Conservation (phyloP, 768 basidiomycete genomes). For the Mycena chlorophos region DNA sequence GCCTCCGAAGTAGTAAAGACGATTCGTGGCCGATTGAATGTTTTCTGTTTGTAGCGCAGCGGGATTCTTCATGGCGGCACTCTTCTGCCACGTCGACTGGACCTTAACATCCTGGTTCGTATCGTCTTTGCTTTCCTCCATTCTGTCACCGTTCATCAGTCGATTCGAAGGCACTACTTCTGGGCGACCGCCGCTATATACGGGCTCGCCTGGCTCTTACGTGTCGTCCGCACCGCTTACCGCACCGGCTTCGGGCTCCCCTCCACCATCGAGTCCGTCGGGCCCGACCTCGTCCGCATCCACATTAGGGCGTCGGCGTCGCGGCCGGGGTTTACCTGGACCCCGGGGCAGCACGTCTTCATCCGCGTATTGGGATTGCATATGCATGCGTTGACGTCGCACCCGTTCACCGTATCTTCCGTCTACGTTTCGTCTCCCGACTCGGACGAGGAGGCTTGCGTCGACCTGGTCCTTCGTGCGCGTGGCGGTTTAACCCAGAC, state of each 20-base stretch:
- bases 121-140: background rate
- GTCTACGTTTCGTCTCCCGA: constrained; percentile 13
- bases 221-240: constrained; percentile 28
- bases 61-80: constrained; percentile 33
- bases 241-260: constrained; percentile 24
- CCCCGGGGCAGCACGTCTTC: constrained; percentile 33
- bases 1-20: background rate
- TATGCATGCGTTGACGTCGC: constrained; percentile 29
- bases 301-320: constrained; percentile 15
- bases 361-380: constrained; percentile 23
- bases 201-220: constrained; percentile 28
- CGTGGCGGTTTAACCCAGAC: constrained; percentile 31
- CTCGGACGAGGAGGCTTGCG: constrained; percentile 11
- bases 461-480: constrained; percentile 28
- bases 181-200: constrained; percentile 33
- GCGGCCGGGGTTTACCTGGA: constrained; percentile 30
- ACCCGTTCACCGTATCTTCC: constrained; percentile 37
- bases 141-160: background rate
- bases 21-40: background rate
- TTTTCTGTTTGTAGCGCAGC: constrained; percentile 24
- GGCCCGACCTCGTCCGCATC: constrained; percentile 29
- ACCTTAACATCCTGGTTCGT: constrained; percentile 31
- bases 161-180: constrained; percentile 33
- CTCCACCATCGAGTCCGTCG: constrained; percentile 25
- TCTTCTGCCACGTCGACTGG: constrained; percentile 36